Evolutionary conservation across 139 green algal species (phyloP), one percentile per base, ranked within the genome.

Genomic region (Tetraselmis chui): DNA sequence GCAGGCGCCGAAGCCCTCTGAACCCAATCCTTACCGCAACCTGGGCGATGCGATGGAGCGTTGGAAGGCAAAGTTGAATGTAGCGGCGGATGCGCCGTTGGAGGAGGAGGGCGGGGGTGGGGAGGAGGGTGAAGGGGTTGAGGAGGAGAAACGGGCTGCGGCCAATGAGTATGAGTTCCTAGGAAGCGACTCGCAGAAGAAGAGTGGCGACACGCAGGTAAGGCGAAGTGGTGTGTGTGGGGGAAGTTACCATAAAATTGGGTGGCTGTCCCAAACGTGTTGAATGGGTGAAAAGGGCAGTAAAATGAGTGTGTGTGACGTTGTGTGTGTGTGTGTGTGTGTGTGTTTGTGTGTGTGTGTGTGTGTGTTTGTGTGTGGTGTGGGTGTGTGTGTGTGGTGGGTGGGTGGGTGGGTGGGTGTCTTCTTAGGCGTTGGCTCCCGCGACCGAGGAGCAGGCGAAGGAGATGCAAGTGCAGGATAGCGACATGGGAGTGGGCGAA

Each of bases 361-460:
- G n/a, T n/a, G n/a, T n/a, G n/a, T n/a, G n/a, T n/a, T n/a, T n/a
- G n/a, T n/a, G n/a, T n/a, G n/a, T n/a, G n/a, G n/a, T n/a, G n/a
- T n/a, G n/a, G n/a, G n/a, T n/a, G n/a, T n/a, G n/a, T n/a, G n/a
- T n/a, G n/a, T n/a, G n/a, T n/a, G n/a, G n/a, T n/a, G n/a, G n/a
- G n/a, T n/a, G n/a, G n/a, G n/a, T n/a, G n/a, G n/a, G n/a, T n/a
- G n/a, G n/a, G n/a, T n/a, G n/a, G n/a, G n/a, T n/a, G n/a, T n/a
- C n/a, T n/a, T 1, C 32, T 28, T 90, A 95, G 80, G 89, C 93
- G 18, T 82, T 98, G 32, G 96, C 91, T 0, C 81, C 91, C 1
- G 96, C 96, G 1, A 99, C 96, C 0, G 92, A 98, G 81, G 96
- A 99, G 67, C 96, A 99, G 86, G 92, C 90, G 24, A 30, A 78